These are phyloP conservation scores for Tothia fuscella DNA, from an alignment of 2,329 filamentous ascomycete genomes.

Conservation along the genomic window DNA sequence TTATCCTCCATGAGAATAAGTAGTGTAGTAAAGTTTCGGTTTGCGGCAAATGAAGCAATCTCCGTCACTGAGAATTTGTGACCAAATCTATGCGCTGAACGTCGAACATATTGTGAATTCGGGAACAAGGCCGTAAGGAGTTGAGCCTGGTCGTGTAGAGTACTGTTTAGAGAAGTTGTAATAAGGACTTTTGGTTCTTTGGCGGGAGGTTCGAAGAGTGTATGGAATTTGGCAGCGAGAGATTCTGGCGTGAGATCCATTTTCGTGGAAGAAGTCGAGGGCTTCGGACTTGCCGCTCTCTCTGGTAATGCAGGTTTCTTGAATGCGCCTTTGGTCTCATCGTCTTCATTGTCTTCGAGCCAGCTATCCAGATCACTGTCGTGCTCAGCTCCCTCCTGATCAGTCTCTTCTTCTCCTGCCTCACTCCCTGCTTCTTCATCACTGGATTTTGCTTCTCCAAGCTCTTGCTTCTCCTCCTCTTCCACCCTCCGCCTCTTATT, in stretches of 20 bases:
- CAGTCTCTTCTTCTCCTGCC: conserved; percentile 30
- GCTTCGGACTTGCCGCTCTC: conserved; percentile 42
- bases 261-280: conserved; percentile 41
- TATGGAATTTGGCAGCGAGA: conserved; percentile 48
- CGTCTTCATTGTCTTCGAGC: conserved; percentile 42
- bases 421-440: conserved; percentile 15
- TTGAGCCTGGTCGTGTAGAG: conserved; percentile 74
- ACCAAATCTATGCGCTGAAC: conserved; percentile 69
- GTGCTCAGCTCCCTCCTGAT: conserved; percentile 36
- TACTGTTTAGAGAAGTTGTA: conserved; percentile 82
- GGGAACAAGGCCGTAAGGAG: conserved; percentile 49
- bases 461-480: conserved; percentile 16
- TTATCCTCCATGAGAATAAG: conserved; percentile 79
- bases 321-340: conserved; percentile 40
- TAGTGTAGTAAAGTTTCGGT: conserved; percentile 72
- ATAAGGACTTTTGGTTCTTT: conserved; percentile 71
- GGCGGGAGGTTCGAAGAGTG: conserved; percentile 45
- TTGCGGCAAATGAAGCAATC: conserved; percentile 73
- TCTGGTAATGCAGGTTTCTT: conserved; percentile 21
- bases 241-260: conserved; percentile 49
- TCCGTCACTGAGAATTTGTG: conserved; percentile 90
- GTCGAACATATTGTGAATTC: conserved; percentile 56
- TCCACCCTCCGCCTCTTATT: conserved; percentile 33
- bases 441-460: conserved; percentile 20
- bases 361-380: conserved; percentile 62